Conservation (phyloP, 1,284 basidiomycete species). For the Trametes sp. region DNA sequence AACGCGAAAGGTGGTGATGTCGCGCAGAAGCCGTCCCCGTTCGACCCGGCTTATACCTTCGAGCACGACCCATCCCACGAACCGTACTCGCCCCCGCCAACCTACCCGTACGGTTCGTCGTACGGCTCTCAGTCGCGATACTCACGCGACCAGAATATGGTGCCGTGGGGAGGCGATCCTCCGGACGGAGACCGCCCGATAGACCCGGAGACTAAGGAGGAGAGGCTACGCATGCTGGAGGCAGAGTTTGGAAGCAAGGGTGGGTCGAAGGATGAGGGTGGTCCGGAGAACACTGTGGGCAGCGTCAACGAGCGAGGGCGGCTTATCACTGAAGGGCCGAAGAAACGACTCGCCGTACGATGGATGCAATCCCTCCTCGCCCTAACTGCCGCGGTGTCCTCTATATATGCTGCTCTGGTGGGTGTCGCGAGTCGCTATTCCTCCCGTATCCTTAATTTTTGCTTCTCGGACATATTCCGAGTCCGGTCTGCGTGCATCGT, state of each 20-base stretch:
- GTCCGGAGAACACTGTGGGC: slow-evolving; percentile 57
- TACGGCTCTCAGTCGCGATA: slow-evolving; percentile 31
- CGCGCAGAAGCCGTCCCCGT: slow-evolving; percentile 33
- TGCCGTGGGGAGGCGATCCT: slow-evolving; percentile 38
- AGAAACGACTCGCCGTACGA: slow-evolving; percentile 59
- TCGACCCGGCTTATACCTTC: slow-evolving; percentile 42
- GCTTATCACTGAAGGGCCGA: slow-evolving; percentile 68
- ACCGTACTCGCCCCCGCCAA: slow-evolving; percentile 41
- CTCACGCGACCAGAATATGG: slow-evolving; percentile 35
- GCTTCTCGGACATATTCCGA: slow-evolving; percentile 7
- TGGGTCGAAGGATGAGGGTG: slow-evolving; percentile 42
- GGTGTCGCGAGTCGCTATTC: slow-evolving; percentile 35
- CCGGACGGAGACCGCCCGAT: slow-evolving; percentile 42
- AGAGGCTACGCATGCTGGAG: slow-evolving; percentile 73
- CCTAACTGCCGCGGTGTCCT: slow-evolving; percentile 57
- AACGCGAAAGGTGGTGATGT: slow-evolving; percentile 21
- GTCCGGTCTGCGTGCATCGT: not conserved
- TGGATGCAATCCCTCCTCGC: slow-evolving; percentile 59
- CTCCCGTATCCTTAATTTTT: slow-evolving; percentile 10
- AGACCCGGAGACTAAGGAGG: slow-evolving; percentile 63
- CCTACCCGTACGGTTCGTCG: slow-evolving; percentile 35
- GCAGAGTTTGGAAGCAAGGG: slow-evolving; percentile 58
- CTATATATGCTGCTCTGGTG: slow-evolving; percentile 71
- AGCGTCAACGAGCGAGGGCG: slow-evolving; percentile 62
- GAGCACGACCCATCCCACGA: slow-evolving; percentile 37